These are phyloP conservation scores for Lumnitzera racemosa DNA, from an alignment of 345 rosid genomes.

Conservation along the genomic window DNA sequence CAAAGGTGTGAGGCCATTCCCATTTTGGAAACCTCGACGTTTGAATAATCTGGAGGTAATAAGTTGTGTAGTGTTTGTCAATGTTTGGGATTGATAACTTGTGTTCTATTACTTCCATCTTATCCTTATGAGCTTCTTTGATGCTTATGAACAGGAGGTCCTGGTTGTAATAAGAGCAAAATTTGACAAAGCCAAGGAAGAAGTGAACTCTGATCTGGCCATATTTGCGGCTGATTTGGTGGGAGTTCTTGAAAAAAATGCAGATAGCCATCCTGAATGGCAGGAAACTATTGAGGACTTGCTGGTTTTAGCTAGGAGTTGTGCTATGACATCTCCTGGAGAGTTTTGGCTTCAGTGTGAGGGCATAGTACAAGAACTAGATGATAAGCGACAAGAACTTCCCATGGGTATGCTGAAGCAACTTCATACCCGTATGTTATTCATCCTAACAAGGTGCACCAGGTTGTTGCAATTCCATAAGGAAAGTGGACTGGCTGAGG, in stretches of 20 bases:
- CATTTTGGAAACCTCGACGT: conserved; percentile 91
- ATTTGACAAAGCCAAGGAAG: conserved; percentile 99
- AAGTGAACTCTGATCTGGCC: conserved; percentile 98
- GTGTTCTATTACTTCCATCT: conserved; percentile 2
- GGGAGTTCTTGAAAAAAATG: conserved; percentile 93
- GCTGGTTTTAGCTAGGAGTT: conserved; percentile 89
- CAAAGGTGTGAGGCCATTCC: conserved; percentile 96
- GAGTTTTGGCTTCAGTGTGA: conserved; percentile 99
- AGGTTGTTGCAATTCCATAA: conserved; percentile 97
- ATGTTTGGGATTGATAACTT: not conserved
- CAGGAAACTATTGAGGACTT: conserved; percentile 97
- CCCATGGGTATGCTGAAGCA: conserved; percentile 87
- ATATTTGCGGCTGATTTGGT: conserved; percentile 95
- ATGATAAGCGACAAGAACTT: conserved; percentile 97
- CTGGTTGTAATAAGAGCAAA: conserved; percentile 77
- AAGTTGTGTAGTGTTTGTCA: not conserved
- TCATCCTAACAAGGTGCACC: conserved; percentile 96
- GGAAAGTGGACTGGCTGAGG: conserved; percentile 87
- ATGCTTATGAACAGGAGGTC: conserved; percentile 48
- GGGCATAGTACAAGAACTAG: conserved; percentile 97
- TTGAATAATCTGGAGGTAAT: conserved; percentile 82
- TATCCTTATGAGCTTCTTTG: conserved; percentile 18
- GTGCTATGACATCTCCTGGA: conserved; percentile 88
- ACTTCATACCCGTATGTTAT: conserved; percentile 96
- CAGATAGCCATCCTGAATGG: conserved; percentile 97